phyloP scores from a whole-genome alignment of 306 rosid species.

The Trichosanthes cucumerina region DNA sequence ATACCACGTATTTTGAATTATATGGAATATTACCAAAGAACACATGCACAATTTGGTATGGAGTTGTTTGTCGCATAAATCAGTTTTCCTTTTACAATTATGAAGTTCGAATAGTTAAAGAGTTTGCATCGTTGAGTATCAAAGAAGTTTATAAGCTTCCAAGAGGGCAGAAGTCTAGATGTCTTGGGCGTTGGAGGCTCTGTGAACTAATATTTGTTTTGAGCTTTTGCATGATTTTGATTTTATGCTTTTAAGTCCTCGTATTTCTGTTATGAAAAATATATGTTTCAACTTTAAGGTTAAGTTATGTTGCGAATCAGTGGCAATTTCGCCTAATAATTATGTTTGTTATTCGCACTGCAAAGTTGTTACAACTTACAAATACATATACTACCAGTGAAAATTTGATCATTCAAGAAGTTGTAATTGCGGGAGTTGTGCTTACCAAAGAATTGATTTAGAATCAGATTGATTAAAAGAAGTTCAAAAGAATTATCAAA shows the following conservation, averaged over 20 bases:
- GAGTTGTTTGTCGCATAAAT: neutral
- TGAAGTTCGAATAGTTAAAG: neutral
- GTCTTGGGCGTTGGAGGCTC: neutral
- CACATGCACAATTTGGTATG: neutral
- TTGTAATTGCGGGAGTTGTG: neutral
- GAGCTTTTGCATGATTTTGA: neutral
- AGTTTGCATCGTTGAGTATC: neutral
- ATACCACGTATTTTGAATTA: neutral
- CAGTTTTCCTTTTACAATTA: neutral
- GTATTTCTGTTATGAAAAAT: neutral
- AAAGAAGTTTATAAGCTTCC: neutral
- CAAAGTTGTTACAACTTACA: neutral
- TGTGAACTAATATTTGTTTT: neutral
- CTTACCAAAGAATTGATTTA: neutral
- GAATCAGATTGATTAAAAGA: neutral
- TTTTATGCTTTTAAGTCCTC: neutral
- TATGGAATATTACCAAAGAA: neutral
- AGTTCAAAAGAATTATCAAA: neutral
- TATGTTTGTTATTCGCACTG: neutral
- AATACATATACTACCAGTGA: neutral
- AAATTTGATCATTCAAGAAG: neutral
- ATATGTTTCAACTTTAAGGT: neutral
- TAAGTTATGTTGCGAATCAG: neutral
- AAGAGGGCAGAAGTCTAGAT: neutral
- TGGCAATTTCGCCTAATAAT: neutral